phyloP scores from a whole-genome alignment of 192 early-diverging fungal genomes.

The Coemansia sp. region DNA sequence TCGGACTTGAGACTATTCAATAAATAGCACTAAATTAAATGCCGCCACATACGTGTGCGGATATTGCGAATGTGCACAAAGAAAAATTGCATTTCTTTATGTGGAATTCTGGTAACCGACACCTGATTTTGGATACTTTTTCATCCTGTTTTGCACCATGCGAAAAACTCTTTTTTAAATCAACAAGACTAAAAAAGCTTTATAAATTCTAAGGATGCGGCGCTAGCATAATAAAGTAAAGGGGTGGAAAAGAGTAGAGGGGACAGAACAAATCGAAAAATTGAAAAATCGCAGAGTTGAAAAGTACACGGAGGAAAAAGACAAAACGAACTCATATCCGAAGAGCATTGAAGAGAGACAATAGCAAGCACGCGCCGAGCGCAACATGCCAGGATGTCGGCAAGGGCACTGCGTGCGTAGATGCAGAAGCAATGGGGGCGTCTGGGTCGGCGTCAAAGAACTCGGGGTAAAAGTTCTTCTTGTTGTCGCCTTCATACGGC shows the following conservation, averaged over 20 bases:
- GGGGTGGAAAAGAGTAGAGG: background rate
- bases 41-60: background rate
- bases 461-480: slow-evolving; percentile 37
- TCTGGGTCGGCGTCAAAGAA: slow-evolving; percentile 41
- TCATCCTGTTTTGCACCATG: background rate
- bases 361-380: slow-evolving; percentile 1
- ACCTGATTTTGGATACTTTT: background rate
- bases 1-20: background rate
- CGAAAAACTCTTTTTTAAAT: background rate
- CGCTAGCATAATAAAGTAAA: background rate
- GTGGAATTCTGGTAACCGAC: background rate
- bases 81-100: background rate
- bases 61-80: background rate
- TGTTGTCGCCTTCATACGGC: slow-evolving; percentile 25
- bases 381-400: background rate
- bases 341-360: slow-evolving; percentile 6
- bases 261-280: slow-evolving; percentile 3
- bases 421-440: slow-evolving; percentile 5
- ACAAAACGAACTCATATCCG: slow-evolving; percentile 16
- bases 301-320: slow-evolving; percentile 1
- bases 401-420: background rate
- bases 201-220: background rate
- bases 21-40: no score
- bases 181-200: slow-evolving; percentile 5
- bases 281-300: slow-evolving; percentile 2